Evolutionary conservation across 352 stramenopile genomes (phyloP), one percentile per base, ranked within the genome.

Genomic region (Phytophthora quininea): DNA sequence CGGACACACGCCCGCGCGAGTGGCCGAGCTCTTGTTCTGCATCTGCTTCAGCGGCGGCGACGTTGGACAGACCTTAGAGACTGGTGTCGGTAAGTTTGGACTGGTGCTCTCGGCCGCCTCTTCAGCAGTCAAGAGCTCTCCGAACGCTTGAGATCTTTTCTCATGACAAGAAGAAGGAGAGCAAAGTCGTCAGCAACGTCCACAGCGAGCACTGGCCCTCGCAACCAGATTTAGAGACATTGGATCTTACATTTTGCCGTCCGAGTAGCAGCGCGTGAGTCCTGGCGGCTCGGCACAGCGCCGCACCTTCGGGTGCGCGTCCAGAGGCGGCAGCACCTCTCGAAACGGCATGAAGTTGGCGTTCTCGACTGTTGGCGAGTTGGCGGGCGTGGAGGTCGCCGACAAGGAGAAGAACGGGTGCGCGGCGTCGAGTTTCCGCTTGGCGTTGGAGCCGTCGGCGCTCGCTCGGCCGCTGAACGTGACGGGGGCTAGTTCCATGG

Each of bases 241-340:
- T 50, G 35, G 57, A 19, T 10, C 29, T 66, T 88, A 93, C 85
- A 93, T 93, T 69, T 80, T 93, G 40, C 82, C 79, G 55, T 91
- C 85, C 9, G 82, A 91, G 61, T 84, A 75, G 31, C 77, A 90
- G 48, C 85, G 76, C 56, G 82, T 90, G 52, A 90, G 77, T 11
- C 69, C 55, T 9, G 64, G 58, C 50, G 64, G 45, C 62, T 60
- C 54, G 73, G 73, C 78, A 27, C 81, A 76, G 53, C 82, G 75
- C 40, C 76, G 82, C 62, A 86, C 69, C 59, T 88, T 89, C 1
- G 73, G 45, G 50, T 90, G 77, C 49, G 75, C 80, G 59, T 86
- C 77, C 49, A 79, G 58, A 2, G 77, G 54, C 27, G 55, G 64
- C 27, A 72, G 71, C 30, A 74, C 33, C 14, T 76, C 67, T 40